Evolutionary conservation across 2,329 filamentous ascomycete genomes (phyloP), one percentile per base, ranked within the genome.

Genomic region (Phaeoacremonium minimum): DNA sequence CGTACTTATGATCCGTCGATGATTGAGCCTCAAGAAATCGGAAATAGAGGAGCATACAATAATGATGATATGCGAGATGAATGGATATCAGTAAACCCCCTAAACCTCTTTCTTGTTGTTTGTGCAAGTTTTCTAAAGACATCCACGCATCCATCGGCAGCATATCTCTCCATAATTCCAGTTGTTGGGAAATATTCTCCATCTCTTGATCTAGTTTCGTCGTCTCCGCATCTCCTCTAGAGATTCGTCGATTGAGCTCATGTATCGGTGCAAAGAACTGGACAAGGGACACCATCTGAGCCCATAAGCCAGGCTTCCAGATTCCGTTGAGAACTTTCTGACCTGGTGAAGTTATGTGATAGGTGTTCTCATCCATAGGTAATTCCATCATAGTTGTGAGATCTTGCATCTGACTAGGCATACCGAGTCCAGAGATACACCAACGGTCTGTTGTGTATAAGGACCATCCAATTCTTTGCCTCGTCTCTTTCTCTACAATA

Each of bases 21-120:
- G n/a, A n/a, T n/a, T n/a, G n/a, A 26, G 35, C 35, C 19, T 63
- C 59, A 4, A 64, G 51, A 33, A 55, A 63, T 12, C 51, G 56
- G 37, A 60, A 65, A 34, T 56, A 63, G 9, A 65, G 50, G n/a
- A 63, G 40, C 0, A 53, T 59, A 2, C 53, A 45, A 38, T 63
- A 65, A 38, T 65, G 57, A 31, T 63, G 52, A 36, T 52, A 62
- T 2, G 53, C 58, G 1, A 64, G 37, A 35, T 64, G 60, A n/a
- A 64, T 43, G 12, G 57, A 54, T 4, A 64, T 44, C 17, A 64
- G 62, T 0, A 50, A 41, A 0, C 57, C 48, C 7, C 59, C 61
- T 1, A 51, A 44, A 7, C 56, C 53, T 11, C 32, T 36, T 9
- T 35, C 17, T n/a, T 28, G 22, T 4, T 63, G 52, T 2, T 26